phyloP scores from a whole-genome alignment of 306 rosid species.

The Herpetospermum pedunculosum region DNA sequence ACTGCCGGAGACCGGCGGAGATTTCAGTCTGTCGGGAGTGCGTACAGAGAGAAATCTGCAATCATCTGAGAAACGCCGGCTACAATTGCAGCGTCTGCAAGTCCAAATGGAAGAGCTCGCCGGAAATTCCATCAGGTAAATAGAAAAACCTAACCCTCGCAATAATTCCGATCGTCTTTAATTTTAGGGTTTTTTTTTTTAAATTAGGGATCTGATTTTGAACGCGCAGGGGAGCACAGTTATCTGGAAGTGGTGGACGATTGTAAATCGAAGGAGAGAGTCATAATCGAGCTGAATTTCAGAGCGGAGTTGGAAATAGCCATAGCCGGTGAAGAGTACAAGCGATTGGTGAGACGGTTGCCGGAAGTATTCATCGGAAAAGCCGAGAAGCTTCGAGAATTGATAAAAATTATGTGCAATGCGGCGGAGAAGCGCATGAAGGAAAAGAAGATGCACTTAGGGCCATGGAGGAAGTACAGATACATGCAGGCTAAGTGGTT shows the following conservation, averaged over 20 bases:
- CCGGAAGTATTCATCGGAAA: constrained; percentile 72
- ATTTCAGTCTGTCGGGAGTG: constrained; percentile 52
- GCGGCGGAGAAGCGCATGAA: constrained; percentile 74
- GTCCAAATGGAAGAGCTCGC: constrained; percentile 61
- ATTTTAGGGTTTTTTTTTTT: not conserved
- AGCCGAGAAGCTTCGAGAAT: constrained; percentile 35
- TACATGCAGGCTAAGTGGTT: constrained; percentile 89
- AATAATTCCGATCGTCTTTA: not conserved
- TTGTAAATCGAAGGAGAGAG: constrained; percentile 28
- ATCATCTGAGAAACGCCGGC: constrained; percentile 35
- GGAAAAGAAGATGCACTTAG: constrained; percentile 79
- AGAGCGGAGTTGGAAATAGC: constrained; percentile 76
- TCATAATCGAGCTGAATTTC: constrained; percentile 56
- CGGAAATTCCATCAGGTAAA: constrained; percentile 46
- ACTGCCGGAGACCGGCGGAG: constrained; percentile 22
- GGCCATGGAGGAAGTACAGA: constrained; percentile 77
- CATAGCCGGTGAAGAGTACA: constrained; percentile 50
- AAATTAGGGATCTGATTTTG: not conserved
- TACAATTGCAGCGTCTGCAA: constrained; percentile 46
- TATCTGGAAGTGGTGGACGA: constrained; percentile 54
- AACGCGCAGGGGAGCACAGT: constrained; percentile 46
- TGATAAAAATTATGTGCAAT: constrained; percentile 56
- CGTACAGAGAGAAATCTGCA: constrained; percentile 40
- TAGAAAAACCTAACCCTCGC: not conserved
- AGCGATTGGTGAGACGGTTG: constrained; percentile 28